A percentile compares a stretch with the other conserved stretches of the same genome.
Conservation (phyloP, 768 basidiomycete species). For the Fomitopsis pulvina region DNA sequence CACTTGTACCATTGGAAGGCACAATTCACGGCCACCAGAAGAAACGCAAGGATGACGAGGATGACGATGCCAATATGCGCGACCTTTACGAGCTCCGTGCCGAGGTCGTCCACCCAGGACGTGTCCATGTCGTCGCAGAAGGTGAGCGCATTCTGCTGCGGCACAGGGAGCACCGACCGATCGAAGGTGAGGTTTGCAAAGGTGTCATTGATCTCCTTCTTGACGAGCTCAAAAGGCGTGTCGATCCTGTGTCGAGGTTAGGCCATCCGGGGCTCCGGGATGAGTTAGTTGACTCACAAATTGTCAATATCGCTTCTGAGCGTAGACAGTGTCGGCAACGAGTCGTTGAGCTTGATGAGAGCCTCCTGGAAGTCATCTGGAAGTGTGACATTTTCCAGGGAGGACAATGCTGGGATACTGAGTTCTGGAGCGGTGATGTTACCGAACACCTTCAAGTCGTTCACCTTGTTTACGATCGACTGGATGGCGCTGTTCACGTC, state of each 20-base stretch:
- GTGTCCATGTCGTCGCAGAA: constrained; percentile 81
- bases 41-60: constrained; percentile 60
- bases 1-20: constrained; percentile 88
- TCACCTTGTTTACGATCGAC: constrained; percentile 57
- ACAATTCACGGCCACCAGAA: constrained; percentile 70
- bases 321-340: constrained; percentile 72
- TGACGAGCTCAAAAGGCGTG: constrained; percentile 83
- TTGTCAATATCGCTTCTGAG: constrained; percentile 61
- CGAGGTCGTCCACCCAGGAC: constrained; percentile 81
- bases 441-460: constrained; percentile 69
- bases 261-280: neutral
- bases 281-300: constrained; percentile 45
- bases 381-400: constrained; percentile 72
- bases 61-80: constrained; percentile 76
- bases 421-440: constrained; percentile 68
- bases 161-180: constrained; percentile 69
- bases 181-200: constrained; percentile 70
- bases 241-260: constrained; percentile 46
- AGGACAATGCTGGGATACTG: constrained; percentile 63
- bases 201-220: constrained; percentile 85
- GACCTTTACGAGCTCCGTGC: constrained; percentile 68
- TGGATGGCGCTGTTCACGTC: constrained; percentile 65
- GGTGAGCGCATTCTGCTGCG: constrained; percentile 54
- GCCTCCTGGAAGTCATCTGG: constrained; percentile 71
- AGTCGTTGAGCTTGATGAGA: constrained; percentile 69